phyloP scores from a whole-genome alignment of 345 rosid genomes.

The Syzygium aqueum region DNA sequence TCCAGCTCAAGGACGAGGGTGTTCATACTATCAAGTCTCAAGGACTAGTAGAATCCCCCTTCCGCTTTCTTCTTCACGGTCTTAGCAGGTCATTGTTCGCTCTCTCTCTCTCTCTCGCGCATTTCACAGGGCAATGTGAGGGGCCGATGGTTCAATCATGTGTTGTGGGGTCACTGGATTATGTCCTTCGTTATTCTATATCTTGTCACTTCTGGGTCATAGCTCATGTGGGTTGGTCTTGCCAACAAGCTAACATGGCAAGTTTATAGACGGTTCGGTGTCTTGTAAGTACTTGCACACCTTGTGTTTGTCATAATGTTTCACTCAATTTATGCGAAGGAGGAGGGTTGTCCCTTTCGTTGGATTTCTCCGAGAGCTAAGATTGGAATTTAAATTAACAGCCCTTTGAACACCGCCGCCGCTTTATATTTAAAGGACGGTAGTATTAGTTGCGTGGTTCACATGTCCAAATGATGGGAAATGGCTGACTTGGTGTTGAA shows the following conservation, averaged over 20 bases:
- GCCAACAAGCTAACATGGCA: background rate
- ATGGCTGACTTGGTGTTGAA: background rate
- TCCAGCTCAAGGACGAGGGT: background rate
- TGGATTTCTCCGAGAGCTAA: background rate
- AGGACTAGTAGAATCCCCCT: background rate
- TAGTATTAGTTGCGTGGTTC: background rate
- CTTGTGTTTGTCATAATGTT: background rate
- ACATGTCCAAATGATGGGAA: background rate
- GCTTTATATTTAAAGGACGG: background rate
- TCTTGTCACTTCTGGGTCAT: background rate
- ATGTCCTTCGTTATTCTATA: background rate
- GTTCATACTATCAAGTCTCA: background rate
- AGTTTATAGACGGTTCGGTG: background rate
- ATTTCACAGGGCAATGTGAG: background rate
- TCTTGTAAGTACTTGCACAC: background rate
- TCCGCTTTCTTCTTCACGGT: background rate
- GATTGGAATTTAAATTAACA: background rate
- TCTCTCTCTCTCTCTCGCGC: background rate
- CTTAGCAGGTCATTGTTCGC: background rate
- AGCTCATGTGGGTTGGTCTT: background rate
- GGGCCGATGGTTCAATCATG: background rate
- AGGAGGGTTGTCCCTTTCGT: background rate
- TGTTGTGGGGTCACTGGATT: background rate
- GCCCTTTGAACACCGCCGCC: background rate
- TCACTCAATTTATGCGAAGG: background rate